Conservation (phyloP, 2,329 filamentous ascomycete genomes). For the Fusarium sp. region DNA sequence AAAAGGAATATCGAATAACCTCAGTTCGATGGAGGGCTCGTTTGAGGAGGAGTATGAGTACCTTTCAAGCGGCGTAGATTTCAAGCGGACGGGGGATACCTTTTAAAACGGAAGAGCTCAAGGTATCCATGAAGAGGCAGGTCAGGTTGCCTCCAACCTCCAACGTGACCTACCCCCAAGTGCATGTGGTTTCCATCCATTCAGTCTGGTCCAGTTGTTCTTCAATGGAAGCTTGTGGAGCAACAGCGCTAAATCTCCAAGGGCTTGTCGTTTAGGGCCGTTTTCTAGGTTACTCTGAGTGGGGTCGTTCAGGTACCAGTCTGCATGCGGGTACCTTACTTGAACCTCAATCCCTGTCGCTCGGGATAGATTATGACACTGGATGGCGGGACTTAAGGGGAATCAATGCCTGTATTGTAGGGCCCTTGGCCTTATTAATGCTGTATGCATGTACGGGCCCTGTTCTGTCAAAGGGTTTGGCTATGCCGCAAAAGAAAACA, state of each 20-base stretch:
- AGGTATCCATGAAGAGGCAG: constrained; percentile 14
- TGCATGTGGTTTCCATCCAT: constrained; percentile 18
- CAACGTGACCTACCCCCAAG: constrained; percentile 35
- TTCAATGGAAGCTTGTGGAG: constrained; percentile 33
- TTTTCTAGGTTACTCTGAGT: constrained; percentile 27
- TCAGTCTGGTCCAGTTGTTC: constrained; percentile 17
- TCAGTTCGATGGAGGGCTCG: background rate
- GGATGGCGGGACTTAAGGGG: constrained; percentile 7
- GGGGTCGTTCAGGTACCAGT: constrained; percentile 20
- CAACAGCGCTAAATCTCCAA: constrained; percentile 33
- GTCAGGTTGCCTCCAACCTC: constrained; percentile 37
- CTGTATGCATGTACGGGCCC: background rate
- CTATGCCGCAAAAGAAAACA: constrained; percentile 4
- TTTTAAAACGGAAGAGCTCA: constrained; percentile 30
- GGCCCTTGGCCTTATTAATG: constrained; percentile 1
- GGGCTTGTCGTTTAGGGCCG: constrained; percentile 32
- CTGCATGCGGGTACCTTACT: constrained; percentile 34
- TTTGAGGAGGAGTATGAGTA: background rate
- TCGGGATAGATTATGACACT: constrained; percentile 21
- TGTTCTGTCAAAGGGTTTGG: background rate
- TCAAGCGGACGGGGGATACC: constrained; percentile 32
- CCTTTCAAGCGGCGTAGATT: constrained; percentile 22
- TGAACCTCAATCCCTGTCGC: constrained; percentile 19
- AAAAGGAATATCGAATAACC: constrained; percentile 4
- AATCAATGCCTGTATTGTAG: constrained; percentile 12